Evolutionary conservation across 1,284 basidiomycete genomes (phyloP).

Genomic region (Porodaedalea pini): DNA sequence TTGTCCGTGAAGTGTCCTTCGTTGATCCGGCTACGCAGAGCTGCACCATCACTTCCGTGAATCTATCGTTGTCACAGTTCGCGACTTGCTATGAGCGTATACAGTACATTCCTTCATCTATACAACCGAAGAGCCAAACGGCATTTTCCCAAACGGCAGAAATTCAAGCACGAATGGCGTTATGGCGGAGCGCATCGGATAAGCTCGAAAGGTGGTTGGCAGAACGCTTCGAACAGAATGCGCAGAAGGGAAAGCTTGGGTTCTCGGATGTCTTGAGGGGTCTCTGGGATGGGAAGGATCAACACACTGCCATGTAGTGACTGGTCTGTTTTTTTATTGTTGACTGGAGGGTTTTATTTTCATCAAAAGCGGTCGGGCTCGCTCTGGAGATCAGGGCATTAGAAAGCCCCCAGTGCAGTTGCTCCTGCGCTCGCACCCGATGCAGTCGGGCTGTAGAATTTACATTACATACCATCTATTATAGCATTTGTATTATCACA

Average conservation of each 20-base stretch:
- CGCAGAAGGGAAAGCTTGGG: slow-evolving; percentile 77
- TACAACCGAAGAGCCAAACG: slow-evolving; percentile 45
- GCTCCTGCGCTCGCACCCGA: neutral
- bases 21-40: slow-evolving; percentile 77
- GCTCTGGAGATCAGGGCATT: neutral
- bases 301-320: slow-evolving; percentile 8
- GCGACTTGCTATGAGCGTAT: slow-evolving; percentile 88
- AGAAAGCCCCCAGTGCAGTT: neutral
- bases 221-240: slow-evolving; percentile 85
- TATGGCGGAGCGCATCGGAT: slow-evolving; percentile 77
- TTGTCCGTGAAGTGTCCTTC: slow-evolving; percentile 91
- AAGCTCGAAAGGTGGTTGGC: slow-evolving; percentile 79
- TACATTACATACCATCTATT: slow-evolving; percentile 15
- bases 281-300: slow-evolving; percentile 60
- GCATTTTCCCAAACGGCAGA: slow-evolving; percentile 79
- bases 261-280: slow-evolving; percentile 82
- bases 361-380: slow-evolving; percentile 3
- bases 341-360: neutral
- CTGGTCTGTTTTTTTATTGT: neutral
- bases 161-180: slow-evolving; percentile 72
- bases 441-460: slow-evolving; percentile 5
- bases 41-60: slow-evolving; percentile 83
- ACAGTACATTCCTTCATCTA: slow-evolving; percentile 71
- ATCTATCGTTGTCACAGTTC: slow-evolving; percentile 87
- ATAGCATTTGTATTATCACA: slow-evolving; percentile 10